phyloP scores from a whole-genome alignment of 805 yeast genomes.

The Wickerhamiella australiensis region DNA sequence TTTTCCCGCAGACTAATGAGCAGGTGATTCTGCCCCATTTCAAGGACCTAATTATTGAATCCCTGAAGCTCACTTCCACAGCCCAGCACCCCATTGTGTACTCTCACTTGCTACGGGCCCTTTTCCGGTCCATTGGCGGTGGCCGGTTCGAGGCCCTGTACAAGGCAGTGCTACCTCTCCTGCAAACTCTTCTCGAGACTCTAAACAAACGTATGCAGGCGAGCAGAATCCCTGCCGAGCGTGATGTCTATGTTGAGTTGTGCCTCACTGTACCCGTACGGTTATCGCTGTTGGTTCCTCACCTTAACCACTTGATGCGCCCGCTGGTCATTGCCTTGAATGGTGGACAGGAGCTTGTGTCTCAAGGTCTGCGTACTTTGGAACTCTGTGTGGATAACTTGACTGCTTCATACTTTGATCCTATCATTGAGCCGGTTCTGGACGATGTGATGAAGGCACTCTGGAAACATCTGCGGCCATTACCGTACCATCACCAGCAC shows the following conservation, averaged over 20 bases:
- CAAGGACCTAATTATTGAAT: slow-evolving; percentile 67
- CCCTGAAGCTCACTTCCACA: slow-evolving; percentile 64
- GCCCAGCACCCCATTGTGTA: slow-evolving; percentile 87
- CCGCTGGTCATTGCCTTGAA: slow-evolving; percentile 85
- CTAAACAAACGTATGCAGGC: slow-evolving; percentile 71
- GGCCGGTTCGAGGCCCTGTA: slow-evolving; percentile 89
- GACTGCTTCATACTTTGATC: slow-evolving; percentile 94
- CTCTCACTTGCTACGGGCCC: slow-evolving; percentile 73
- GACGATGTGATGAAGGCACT: slow-evolving; percentile 89
- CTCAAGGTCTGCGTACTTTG: slow-evolving; percentile 88
- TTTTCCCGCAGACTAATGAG: slow-evolving; percentile 78
- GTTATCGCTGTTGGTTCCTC: slow-evolving; percentile 85
- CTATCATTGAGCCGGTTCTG: slow-evolving; percentile 90
- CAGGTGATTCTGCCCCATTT: slow-evolving; percentile 78
- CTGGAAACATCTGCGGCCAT: slow-evolving; percentile 81
- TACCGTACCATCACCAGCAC: slow-evolving; percentile 90
- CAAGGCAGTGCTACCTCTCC: slow-evolving; percentile 81
- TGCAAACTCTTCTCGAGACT: slow-evolving; percentile 77
- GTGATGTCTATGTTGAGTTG: slow-evolving; percentile 87
- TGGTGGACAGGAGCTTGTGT: slow-evolving; percentile 80
- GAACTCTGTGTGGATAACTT: slow-evolving; percentile 93
- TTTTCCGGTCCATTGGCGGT: slow-evolving; percentile 92
- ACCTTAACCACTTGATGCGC: slow-evolving; percentile 71
- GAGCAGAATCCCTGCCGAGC: slow-evolving; percentile 77
- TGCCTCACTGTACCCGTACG: slow-evolving; percentile 95